phyloP scores from a whole-genome alignment of 2,329 filamentous ascomycete genomes.

The Pseudopyricularia cyperi region DNA sequence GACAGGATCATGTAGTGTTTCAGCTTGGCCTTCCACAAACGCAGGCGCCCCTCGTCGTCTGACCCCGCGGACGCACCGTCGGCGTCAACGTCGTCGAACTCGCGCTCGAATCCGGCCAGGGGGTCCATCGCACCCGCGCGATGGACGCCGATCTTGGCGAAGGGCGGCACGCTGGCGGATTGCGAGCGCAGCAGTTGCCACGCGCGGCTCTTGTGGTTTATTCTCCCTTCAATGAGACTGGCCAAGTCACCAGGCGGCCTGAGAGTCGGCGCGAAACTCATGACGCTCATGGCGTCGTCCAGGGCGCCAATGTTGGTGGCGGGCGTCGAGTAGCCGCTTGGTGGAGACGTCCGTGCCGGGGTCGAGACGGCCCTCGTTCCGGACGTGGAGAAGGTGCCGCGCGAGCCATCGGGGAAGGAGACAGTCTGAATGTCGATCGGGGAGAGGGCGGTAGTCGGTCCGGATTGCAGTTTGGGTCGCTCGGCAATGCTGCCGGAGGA shows the following conservation, averaged over 20 bases:
- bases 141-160: conserved; percentile 36
- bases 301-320: conserved; percentile 7
- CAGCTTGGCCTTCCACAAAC: conserved; percentile 73
- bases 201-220: conserved; percentile 51
- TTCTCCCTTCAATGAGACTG: conserved; percentile 64
- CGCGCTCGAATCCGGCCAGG: conserved; percentile 55
- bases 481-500: conserved; percentile 15
- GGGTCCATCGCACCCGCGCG: conserved; percentile 26
- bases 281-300: conserved; percentile 53
- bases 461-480: conserved; percentile 30
- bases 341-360: conserved; percentile 13
- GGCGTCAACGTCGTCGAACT: conserved; percentile 46
- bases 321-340: conserved; percentile 28
- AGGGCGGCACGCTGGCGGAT: conserved; percentile 44
- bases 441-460: conserved; percentile 75
- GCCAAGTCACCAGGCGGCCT: conserved; percentile 60
- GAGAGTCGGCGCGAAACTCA: conserved; percentile 51
- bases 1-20: conserved; percentile 98
- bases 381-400: conserved; percentile 45
- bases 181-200: conserved; percentile 56
- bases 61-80: conserved; percentile 18
- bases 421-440: conserved; percentile 69
- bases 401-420: conserved; percentile 55
- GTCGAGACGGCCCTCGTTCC: conserved; percentile 21
- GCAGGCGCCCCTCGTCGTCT: conserved; percentile 46